A percentile compares a stretch with the other conserved stretches of the same genome.
phyloP scores from a whole-genome alignment of 1,284 basidiomycete species.

The Flammula alnicola region DNA sequence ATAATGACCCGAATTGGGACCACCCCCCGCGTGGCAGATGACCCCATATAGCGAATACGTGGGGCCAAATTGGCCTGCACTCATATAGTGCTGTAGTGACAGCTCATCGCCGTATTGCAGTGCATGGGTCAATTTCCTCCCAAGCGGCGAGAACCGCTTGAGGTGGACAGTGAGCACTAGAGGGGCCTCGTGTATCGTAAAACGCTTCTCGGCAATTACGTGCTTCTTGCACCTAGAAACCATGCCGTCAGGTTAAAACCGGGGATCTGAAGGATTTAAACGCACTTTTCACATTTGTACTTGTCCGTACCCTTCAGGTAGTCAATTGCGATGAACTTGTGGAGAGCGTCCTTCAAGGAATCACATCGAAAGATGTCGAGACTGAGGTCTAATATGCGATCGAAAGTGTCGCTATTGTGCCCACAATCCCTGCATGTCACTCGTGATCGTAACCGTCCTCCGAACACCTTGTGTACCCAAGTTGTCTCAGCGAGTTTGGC shows the following conservation, averaged over 20 bases:
- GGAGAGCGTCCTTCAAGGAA: constrained; percentile 77
- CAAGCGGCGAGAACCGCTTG: constrained; percentile 92
- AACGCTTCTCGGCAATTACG: constrained; percentile 87
- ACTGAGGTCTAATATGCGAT: constrained; percentile 92
- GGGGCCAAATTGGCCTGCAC: constrained; percentile 74
- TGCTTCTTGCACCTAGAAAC: constrained; percentile 84
- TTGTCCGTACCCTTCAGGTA: constrained; percentile 90
- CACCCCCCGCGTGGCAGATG: constrained; percentile 91
- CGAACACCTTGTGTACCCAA: constrained; percentile 95
- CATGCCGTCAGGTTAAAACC: constrained; percentile 8
- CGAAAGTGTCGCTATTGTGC: constrained; percentile 95
- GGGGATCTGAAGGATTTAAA: constrained; percentile 22
- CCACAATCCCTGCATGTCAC: constrained; percentile 89
- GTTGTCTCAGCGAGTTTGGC: constrained; percentile 85
- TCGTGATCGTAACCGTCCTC: constrained; percentile 89
- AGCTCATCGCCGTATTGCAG: constrained; percentile 83
- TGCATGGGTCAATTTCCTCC: constrained; percentile 82
- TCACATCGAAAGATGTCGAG: constrained; percentile 79
- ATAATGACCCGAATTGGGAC: constrained; percentile 97
- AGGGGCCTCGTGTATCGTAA: constrained; percentile 89
- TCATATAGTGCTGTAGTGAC: constrained; percentile 85
- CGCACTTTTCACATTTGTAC: constrained; percentile 97
- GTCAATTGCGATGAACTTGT: constrained; percentile 85
- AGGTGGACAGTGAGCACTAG: constrained; percentile 94
- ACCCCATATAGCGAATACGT: constrained; percentile 91